These are phyloP conservation scores for Ascoidea tarda DNA, from an alignment of 805 yeast species.

Conservation along the genomic window DNA sequence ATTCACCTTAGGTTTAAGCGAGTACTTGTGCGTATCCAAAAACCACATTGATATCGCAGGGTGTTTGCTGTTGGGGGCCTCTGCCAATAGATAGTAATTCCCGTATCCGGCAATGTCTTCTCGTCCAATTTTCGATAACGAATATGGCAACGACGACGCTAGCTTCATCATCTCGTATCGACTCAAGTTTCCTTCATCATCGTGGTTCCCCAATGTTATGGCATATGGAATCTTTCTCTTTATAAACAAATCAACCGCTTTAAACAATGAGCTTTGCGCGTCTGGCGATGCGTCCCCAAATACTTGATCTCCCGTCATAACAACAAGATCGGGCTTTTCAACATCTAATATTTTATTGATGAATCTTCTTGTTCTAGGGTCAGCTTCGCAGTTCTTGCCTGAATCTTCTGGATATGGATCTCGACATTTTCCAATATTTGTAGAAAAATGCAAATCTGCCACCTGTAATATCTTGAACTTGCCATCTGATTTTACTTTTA, in stretches of 20 bases:
- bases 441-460: slow-evolving; percentile 85
- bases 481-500: slow-evolving; percentile 27
- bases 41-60: slow-evolving; percentile 53
- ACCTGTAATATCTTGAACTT: slow-evolving; percentile 73
- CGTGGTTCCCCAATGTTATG: slow-evolving; percentile 84
- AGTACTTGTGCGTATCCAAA: slow-evolving; percentile 73
- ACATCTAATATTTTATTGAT: slow-evolving; percentile 47
- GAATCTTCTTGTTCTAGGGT: slow-evolving; percentile 51
- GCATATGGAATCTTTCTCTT: slow-evolving; percentile 68
- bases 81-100: slow-evolving; percentile 49
- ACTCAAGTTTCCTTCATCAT: slow-evolving; percentile 65
- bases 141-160: slow-evolving; percentile 48
- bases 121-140: slow-evolving; percentile 50
- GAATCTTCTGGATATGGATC: slow-evolving; percentile 49
- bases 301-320: slow-evolving; percentile 84
- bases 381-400: slow-evolving; percentile 57
- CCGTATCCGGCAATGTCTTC: slow-evolving; percentile 68
- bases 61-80: slow-evolving; percentile 22
- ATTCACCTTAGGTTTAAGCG: slow-evolving; percentile 45
- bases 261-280: slow-evolving; percentile 67
- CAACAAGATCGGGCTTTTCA: slow-evolving; percentile 77
- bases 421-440: slow-evolving; percentile 67
- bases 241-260: slow-evolving; percentile 61
- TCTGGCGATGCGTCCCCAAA: slow-evolving; percentile 74
- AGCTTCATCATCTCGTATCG: slow-evolving; percentile 49